Evolutionary conservation across 164 flowering plant species (phyloP).

Genomic region (Nelumbo lutea): DNA sequence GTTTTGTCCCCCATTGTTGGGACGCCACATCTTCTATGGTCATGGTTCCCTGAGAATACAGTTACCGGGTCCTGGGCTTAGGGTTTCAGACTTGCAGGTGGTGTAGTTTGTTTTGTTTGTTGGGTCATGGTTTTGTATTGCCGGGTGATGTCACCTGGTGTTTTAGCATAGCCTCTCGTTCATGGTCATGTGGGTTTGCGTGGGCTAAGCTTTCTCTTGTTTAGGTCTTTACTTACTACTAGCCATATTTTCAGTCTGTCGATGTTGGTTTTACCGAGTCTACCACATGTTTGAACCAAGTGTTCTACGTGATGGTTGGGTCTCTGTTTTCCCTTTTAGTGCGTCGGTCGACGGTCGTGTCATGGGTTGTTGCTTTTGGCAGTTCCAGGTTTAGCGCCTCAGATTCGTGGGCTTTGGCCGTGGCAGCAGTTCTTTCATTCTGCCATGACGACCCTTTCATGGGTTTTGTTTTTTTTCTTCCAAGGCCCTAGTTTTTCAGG

Average conservation of each 20-base stretch:
- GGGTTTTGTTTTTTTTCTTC: constrained; percentile 9
- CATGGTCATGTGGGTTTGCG: constrained; percentile 7
- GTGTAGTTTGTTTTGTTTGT: background rate
- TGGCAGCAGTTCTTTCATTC: constrained; percentile 10
- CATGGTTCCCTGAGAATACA: constrained; percentile 29
- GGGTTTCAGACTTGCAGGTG: background rate
- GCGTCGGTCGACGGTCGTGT: background rate
- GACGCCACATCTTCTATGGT: constrained; percentile 23
- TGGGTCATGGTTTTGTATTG: background rate
- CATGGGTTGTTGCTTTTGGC: constrained; percentile 16
- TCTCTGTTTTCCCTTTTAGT: constrained; percentile 5
- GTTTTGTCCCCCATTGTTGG: constrained; percentile 27
- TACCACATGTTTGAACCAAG: constrained; percentile 4
- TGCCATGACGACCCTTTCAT: constrained; percentile 10
- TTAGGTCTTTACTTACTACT: background rate
- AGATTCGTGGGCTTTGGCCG: constrained; percentile 12
- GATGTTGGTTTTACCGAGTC: constrained; percentile 5
- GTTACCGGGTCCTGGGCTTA: constrained; percentile 25
- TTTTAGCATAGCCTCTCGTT: constrained; percentile 20
- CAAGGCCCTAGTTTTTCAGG: constrained; percentile 18
- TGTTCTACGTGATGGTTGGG: background rate
- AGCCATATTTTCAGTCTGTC: constrained; percentile 4
- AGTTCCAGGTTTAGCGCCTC: constrained; percentile 18
- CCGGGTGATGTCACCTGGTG: constrained; percentile 6
- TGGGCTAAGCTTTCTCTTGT: constrained; percentile 7